These are phyloP conservation scores for Thermomucor indicae-seudaticae DNA, from an alignment of 371 early-diverging fungal species.

Conservation along the genomic window DNA sequence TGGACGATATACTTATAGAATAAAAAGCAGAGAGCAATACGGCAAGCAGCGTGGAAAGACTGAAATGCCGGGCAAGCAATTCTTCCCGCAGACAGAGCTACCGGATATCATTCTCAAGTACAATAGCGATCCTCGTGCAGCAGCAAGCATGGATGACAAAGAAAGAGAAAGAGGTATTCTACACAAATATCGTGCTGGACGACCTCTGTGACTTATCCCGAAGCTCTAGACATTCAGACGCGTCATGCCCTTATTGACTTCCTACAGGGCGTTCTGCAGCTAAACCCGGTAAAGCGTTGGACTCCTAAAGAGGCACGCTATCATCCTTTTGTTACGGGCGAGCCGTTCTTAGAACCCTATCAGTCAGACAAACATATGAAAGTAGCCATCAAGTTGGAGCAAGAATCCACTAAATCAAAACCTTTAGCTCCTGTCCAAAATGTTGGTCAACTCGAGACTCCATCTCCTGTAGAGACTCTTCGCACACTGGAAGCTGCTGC, in stretches of 20 bases:
- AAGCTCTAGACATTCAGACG: conserved; percentile 57
- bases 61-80: conserved; percentile 86
- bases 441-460: not conserved
- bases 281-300: conserved; percentile 93
- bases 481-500: conserved; percentile 9
- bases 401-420: not conserved
- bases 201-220: no score
- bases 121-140: conserved; percentile 37
- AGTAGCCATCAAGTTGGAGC: conserved; percentile 2
- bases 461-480: not conserved
- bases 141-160: conserved; percentile 51
- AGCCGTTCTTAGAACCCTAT: conserved; percentile 62
- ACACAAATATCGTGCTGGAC: conserved; percentile 28
- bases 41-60: conserved; percentile 64
- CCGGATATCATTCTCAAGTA: conserved; percentile 77
- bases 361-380: conserved; percentile 34
- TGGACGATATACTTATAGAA: conserved; percentile 51
- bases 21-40: conserved; percentile 85
- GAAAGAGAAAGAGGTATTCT: conserved; percentile 60
- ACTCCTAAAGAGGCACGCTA: conserved; percentile 88
- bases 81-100: conserved; percentile 74
- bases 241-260: conserved; percentile 85
- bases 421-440: not conserved
- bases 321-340: conserved; percentile 95
- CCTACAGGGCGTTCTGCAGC: conserved; percentile 74